Percentiles rank a stretch among this genome's conserved stretches.
Evolutionary conservation across 768 basidiomycete species (phyloP).

Genomic region (Ramaria sp.): DNA sequence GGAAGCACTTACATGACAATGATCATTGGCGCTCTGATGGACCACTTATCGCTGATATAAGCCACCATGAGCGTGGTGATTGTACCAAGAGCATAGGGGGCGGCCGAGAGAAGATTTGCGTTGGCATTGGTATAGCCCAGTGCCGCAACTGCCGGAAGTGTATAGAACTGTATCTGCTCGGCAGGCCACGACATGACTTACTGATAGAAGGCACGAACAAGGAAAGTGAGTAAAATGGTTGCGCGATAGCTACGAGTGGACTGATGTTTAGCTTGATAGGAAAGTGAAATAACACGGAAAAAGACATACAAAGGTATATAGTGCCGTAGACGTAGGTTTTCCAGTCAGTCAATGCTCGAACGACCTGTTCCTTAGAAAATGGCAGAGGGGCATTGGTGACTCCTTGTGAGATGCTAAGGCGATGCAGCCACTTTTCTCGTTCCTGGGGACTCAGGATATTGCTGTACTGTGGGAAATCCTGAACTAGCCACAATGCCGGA

Average conservation of each 20-base stretch:
- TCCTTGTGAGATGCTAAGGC: conserved; percentile 25
- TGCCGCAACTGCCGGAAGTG: conserved; percentile 11
- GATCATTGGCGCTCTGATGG: conserved; percentile 25
- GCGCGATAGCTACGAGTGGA: conserved; percentile 26
- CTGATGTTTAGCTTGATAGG: conserved; percentile 12
- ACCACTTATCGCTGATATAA: conserved; percentile 21
- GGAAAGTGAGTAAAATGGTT: conserved; percentile 25
- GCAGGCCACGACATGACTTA: neutral
- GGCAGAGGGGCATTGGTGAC: conserved; percentile 20
- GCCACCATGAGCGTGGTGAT: conserved; percentile 26
- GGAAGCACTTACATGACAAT: conserved; percentile 12
- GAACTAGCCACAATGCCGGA: conserved; percentile 19
- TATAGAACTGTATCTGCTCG: neutral
- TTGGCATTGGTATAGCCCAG: conserved; percentile 21
- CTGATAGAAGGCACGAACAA: conserved; percentile 33
- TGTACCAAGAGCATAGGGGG: conserved; percentile 29
- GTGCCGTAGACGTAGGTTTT: conserved; percentile 15
- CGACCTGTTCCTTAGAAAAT: conserved; percentile 22
- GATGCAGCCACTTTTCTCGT: conserved; percentile 20
- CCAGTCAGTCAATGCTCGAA: conserved; percentile 17
- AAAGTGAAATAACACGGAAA: neutral
- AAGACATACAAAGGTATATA: conserved; percentile 6
- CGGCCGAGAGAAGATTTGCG: conserved; percentile 14
- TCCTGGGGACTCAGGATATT: conserved; percentile 26
- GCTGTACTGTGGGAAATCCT: conserved; percentile 30